Percentiles rank a stretch among this genome's conserved stretches.
These are phyloP conservation scores for Helenozyma rhizophorensis DNA, from an alignment of 805 yeast species.

Conservation along the genomic window DNA sequence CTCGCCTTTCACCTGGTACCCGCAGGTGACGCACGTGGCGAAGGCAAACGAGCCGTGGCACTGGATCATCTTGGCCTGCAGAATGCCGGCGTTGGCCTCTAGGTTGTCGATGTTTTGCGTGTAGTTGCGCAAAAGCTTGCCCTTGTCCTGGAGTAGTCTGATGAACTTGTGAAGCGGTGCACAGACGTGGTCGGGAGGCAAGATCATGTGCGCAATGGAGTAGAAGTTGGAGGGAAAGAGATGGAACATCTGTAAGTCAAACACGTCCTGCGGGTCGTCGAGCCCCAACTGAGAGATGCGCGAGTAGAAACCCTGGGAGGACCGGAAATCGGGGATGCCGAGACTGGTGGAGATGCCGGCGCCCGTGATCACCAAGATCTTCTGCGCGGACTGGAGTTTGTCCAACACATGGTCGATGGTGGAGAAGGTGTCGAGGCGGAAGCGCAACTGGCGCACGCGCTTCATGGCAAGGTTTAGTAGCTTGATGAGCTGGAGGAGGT, in stretches of 20 bases:
- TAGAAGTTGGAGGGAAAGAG: conserved; percentile 78
- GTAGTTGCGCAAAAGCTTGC: conserved; percentile 75
- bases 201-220: conserved; percentile 77
- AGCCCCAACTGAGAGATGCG: conserved; percentile 64
- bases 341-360: conserved; percentile 90
- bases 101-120: conserved; percentile 90
- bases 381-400: conserved; percentile 22
- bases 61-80: conserved; percentile 65
- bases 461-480: conserved; percentile 61
- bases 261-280: conserved; percentile 87
- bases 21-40: conserved; percentile 81
- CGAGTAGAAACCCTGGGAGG: conserved; percentile 80
- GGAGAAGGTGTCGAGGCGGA: conserved; percentile 48
- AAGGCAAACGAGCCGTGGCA: conserved; percentile 92
- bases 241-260: conserved; percentile 65
- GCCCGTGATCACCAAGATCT: conserved; percentile 76
- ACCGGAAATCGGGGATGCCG: conserved; percentile 91
- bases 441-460: conserved; percentile 53
- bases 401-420: conserved; percentile 56
- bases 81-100: conserved; percentile 76
- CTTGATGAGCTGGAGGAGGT: conserved; percentile 44
- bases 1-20: conserved; percentile 60
- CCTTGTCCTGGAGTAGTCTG: conserved; percentile 65
- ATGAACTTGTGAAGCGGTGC: conserved; percentile 84
- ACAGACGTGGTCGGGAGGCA: conserved; percentile 65